Evolutionary conservation across 2,329 filamentous ascomycete genomes (phyloP).

Genomic region (Neocucurbitaria cava): DNA sequence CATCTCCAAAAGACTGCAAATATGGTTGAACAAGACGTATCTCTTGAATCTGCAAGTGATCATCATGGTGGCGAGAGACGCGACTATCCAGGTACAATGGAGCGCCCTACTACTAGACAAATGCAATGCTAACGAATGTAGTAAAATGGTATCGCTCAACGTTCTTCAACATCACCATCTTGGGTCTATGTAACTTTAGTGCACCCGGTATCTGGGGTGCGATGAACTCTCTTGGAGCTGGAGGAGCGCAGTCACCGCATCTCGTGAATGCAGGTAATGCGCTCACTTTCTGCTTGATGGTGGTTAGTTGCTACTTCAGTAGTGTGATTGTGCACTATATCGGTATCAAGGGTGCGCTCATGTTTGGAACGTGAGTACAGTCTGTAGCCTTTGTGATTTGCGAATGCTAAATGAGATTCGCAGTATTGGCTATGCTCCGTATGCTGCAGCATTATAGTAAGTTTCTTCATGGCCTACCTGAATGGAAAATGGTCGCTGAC

Average conservation of each 20-base stretch:
- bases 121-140: conserved; percentile 28
- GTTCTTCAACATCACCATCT: conserved; percentile 74
- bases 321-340: conserved; percentile 70
- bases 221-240: conserved; percentile 75
- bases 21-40: conserved; percentile 22
- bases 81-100: conserved; percentile 32
- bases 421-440: conserved; percentile 72
- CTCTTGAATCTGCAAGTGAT: conserved; percentile 29
- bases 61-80: conserved; percentile 21
- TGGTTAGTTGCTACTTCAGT: conserved; percentile 71
- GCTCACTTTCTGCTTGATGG: conserved; percentile 75
- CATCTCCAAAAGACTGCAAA: not conserved
- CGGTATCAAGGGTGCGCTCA: conserved; percentile 73
- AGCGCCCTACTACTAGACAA: not conserved
- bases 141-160: conserved; percentile 75
- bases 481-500: not conserved
- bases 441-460: conserved; percentile 70
- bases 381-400: not conserved
- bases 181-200: conserved; percentile 73
- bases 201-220: conserved; percentile 76
- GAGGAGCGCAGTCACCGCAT: conserved; percentile 69
- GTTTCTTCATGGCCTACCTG: too few species aligned
- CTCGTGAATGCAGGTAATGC: conserved; percentile 76
- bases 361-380: conserved; percentile 68
- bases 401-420: conserved; percentile 18